Base-by-base conservation (phyloP, 192 early-diverging fungal genomes). In the Coemansia sp. region DNA sequence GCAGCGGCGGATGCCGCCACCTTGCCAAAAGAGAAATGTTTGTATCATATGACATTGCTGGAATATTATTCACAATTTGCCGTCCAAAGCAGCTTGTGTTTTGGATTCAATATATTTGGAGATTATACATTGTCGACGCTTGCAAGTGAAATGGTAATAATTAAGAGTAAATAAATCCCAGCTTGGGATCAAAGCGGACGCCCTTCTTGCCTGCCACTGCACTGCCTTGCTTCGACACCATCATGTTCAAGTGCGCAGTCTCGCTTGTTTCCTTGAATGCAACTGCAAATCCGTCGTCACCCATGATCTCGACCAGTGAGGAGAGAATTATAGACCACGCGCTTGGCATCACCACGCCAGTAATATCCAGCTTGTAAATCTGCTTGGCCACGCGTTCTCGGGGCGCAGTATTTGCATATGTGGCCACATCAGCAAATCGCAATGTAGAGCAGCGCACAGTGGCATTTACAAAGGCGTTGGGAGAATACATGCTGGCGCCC, bases 191-290 rank as follows among this genome's bases (percentile, higher is more conserved):
- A 39, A 50, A 75, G 4, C 39, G 15, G 4, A 75, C 64, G 32
- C 59, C 38, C 27, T 60, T 66, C 37, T 74, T 73, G 12, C 72
- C 67, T 19, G 77, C 61, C 19, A 74, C 72, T 0, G 68, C 60
- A 38, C 72, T 67, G 19, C 65, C 67, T 17, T 79, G 77, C 52
- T 68, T 70, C 10, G 77, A 73, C 12, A 73, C 72, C 37, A 79
- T 62, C 63, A 79, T 69, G 38, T 73, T 74, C 15, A 79, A 56
- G 24, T 74, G 67, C 4, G 61, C 72, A n/a, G 72, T 74, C 10
- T 70, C 72, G 7, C 52, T 6, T 0, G 49, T n/a, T 41, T 79
- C 77, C 47, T 71, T 79, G 2, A 69, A 62, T 9, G 72, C 56
- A 0, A 66, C 63, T 22, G 41, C 50, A 56, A 68, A 60, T 39